A percentile compares a stretch with the other conserved stretches of the same genome.
Evolutionary conservation across 164 flowering plant genomes (phyloP).

Genomic region (Houttuynia cordata): DNA sequence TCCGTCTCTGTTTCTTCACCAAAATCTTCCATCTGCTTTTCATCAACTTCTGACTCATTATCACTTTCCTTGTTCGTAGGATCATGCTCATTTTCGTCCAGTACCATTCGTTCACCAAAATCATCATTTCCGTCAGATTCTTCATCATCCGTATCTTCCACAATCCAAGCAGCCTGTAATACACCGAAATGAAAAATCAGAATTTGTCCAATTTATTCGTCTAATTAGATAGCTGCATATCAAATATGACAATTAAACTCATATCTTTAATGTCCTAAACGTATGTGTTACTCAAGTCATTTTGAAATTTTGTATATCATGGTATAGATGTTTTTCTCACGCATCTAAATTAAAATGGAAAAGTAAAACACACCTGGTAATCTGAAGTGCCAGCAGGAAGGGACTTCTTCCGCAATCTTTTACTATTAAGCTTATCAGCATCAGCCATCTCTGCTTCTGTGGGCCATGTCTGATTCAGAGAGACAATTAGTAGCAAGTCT

Average conservation of each 20-base stretch:
- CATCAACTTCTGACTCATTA: slow-evolving; percentile 31
- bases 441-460: slow-evolving; percentile 92
- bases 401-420: slow-evolving; percentile 34
- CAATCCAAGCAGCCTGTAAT: slow-evolving; percentile 89
- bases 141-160: slow-evolving; percentile 64
- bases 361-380: slow-evolving; percentile 54
- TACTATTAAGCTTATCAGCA: slow-evolving; percentile 53
- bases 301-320: too few relatives aligned
- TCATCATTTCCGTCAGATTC: slow-evolving; percentile 34
- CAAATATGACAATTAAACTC: background rate
- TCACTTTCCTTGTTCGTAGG: slow-evolving; percentile 17
- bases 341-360: background rate
- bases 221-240: too few relatives aligned
- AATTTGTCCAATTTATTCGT: too few relatives aligned
- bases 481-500: background rate
- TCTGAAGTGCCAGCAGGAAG: slow-evolving; percentile 93
- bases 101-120: slow-evolving; percentile 57
- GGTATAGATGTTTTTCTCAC: background rate
- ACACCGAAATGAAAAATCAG: slow-evolving; percentile 1
- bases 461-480: slow-evolving; percentile 77
- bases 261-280: background rate
- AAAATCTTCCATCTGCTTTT: slow-evolving; percentile 39
- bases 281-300: too few relatives aligned
- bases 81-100: slow-evolving; percentile 42
- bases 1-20: slow-evolving; percentile 72